phyloP scores from a whole-genome alignment of 2,329 filamentous ascomycete species.

The Phialemoniopsis sp. region DNA sequence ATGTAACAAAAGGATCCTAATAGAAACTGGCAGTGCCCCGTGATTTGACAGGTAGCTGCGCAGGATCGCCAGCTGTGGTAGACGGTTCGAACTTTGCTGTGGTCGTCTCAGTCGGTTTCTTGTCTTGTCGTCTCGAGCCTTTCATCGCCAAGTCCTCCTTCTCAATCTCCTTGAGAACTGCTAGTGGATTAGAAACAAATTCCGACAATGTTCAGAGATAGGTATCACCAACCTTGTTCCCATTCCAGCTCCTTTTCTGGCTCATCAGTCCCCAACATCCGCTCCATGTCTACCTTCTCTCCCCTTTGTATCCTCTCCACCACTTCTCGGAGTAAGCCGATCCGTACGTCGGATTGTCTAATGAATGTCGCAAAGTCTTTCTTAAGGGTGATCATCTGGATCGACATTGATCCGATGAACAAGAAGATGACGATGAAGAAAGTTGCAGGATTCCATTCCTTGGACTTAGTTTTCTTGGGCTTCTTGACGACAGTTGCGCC shows the following conservation, averaged over 20 bases:
- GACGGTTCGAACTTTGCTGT: constrained; percentile 12
- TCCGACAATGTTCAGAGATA: constrained; percentile 8
- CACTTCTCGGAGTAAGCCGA: constrained; percentile 71
- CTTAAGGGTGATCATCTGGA: constrained; percentile 81
- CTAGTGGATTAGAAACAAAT: constrained; percentile 14
- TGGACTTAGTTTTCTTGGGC: constrained; percentile 44
- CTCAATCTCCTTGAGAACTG: constrained; percentile 65
- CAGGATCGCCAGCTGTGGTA: constrained; percentile 7
- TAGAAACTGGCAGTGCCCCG: constrained; percentile 44
- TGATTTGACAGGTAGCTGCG: constrained; percentile 15
- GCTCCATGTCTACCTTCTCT: constrained; percentile 81
- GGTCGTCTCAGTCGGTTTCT: constrained; percentile 22
- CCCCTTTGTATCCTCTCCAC: constrained; percentile 66
- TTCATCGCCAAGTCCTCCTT: constrained; percentile 41
- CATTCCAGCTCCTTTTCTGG: constrained; percentile 74
- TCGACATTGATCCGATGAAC: constrained; percentile 91
- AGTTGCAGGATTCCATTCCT: constrained; percentile 75
- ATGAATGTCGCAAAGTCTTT: constrained; percentile 70
- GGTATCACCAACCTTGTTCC: constrained; percentile 62
- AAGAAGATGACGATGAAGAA: constrained; percentile 80
- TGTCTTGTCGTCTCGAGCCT: constrained; percentile 36
- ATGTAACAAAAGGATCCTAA: constrained; percentile 25
- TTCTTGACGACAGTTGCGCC: constrained; percentile 24
- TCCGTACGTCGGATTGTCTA: constrained; percentile 74
- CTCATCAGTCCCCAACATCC: constrained; percentile 74